phyloP scores from a whole-genome alignment of 139 green algal species.

The Edaphochlamys debaryana region DNA sequence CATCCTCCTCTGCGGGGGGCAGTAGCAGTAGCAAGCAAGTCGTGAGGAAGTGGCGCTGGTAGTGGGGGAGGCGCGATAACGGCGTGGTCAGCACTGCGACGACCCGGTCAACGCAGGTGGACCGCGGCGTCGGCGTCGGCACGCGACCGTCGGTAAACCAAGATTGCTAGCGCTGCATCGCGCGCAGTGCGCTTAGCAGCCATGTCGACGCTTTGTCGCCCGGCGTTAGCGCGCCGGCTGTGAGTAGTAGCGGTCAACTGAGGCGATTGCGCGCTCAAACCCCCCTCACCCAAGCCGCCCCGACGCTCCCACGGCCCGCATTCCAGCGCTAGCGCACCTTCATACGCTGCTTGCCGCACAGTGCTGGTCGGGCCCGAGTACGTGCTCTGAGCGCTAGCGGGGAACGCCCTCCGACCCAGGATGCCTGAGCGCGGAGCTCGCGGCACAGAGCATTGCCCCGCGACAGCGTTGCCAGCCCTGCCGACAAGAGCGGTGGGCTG shows the following conservation, averaged over 20 bases:
- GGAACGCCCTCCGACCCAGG: too few relatives aligned
- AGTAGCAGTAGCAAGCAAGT: neutral
- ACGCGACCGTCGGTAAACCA: too few relatives aligned
- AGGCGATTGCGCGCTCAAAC: too few relatives aligned
- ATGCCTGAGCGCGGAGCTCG: too few relatives aligned
- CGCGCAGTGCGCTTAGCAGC: neutral
- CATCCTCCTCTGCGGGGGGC: neutral
- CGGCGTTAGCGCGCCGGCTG: too few relatives aligned
- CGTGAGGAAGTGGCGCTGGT: neutral
- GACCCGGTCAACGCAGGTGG: too few relatives aligned
- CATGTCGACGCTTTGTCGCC: neutral
- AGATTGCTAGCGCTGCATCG: neutral
- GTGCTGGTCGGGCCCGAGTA: neutral
- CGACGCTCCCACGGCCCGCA: neutral
- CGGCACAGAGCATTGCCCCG: too few relatives aligned
- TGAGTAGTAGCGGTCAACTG: neutral
- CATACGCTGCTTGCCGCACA: neutral
- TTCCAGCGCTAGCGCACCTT: neutral
- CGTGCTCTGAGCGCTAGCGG: conserved; percentile 6
- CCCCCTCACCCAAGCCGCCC: neutral
- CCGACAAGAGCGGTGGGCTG: too few relatives aligned
- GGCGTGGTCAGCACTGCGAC: neutral
- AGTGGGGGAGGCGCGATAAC: neutral
- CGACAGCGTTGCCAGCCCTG: too few relatives aligned
- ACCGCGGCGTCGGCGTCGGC: too few relatives aligned